Evolutionary conservation across 2,329 filamentous ascomycete genomes (phyloP).

Genomic region (Aspergillus carbonarius): DNA sequence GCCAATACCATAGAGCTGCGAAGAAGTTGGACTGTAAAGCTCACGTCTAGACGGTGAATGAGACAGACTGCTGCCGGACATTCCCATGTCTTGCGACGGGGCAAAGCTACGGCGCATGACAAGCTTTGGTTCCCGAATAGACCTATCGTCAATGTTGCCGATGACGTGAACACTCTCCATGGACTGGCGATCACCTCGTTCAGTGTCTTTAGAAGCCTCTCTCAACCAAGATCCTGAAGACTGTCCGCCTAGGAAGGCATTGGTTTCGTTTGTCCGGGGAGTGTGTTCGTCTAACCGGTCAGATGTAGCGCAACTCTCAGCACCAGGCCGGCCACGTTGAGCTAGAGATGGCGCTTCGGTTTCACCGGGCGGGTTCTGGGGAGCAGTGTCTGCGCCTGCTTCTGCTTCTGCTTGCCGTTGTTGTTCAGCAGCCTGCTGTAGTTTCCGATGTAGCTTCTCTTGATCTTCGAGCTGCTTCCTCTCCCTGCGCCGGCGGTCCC

Average conservation of each 20-base stretch:
- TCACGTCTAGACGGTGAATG: slow-evolving; percentile 49
- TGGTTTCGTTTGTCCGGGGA: slow-evolving; percentile 6
- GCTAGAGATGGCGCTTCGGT: slow-evolving; percentile 4
- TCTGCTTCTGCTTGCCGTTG: slow-evolving; percentile 57
- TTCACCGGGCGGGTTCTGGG: slow-evolving; percentile 6
- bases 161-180: slow-evolving; percentile 33
- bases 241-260: slow-evolving; percentile 8
- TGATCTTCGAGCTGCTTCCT: slow-evolving; percentile 70
- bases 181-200: slow-evolving; percentile 24
- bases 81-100: slow-evolving; percentile 34
- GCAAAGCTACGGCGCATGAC: slow-evolving; percentile 32
- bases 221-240: slow-evolving; percentile 34
- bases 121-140: slow-evolving; percentile 30
- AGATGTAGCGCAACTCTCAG: slow-evolving; percentile 9
- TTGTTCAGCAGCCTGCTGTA: slow-evolving; percentile 51
- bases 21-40: slow-evolving; percentile 52
- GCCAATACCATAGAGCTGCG: slow-evolving; percentile 52
- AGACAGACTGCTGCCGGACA: slow-evolving; percentile 34
- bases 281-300: slow-evolving; percentile 11
- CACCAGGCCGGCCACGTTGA: slow-evolving; percentile 9
- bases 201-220: slow-evolving; percentile 31
- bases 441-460: slow-evolving; percentile 55
- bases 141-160: slow-evolving; percentile 36
- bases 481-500: slow-evolving; percentile 78
- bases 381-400: slow-evolving; percentile 46